Evolutionary conservation across 441 rosid species (phyloP).

Genomic region (Corymbia citriodora): DNA sequence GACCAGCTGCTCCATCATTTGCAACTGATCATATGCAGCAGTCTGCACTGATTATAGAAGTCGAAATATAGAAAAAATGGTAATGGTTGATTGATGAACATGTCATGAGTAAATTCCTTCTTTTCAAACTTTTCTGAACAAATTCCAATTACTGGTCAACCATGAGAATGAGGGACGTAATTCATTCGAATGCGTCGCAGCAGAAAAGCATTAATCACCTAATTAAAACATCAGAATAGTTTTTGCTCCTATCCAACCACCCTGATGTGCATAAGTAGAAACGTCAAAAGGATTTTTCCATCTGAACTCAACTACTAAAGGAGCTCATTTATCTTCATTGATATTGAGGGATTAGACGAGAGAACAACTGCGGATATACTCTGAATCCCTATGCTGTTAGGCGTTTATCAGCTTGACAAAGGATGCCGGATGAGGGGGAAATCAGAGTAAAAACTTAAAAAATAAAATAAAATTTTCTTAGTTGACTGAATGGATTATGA

Average conservation of each 20-base stretch:
- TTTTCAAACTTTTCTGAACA: background rate
- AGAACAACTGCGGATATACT: background rate
- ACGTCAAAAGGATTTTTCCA: background rate
- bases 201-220: slow-evolving; percentile 27
- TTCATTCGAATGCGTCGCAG: background rate
- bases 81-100: background rate
- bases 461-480: too few relatives aligned
- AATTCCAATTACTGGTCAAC: background rate
- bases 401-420: background rate
- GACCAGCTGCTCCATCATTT: slow-evolving; percentile 61
- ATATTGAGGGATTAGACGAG: background rate
- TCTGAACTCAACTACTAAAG: background rate
- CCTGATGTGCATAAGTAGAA: slow-evolving; percentile 24
- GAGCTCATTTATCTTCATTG: too few relatives aligned
- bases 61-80: background rate
- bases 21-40: slow-evolving; percentile 81
- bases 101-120: too few relatives aligned
- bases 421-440: background rate
- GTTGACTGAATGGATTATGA: background rate
- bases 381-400: background rate
- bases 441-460: too few relatives aligned
- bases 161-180: background rate
- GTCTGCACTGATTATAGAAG: slow-evolving; percentile 32
- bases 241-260: slow-evolving; percentile 92
- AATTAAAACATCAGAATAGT: slow-evolving; percentile 61